Conservation (phyloP, 352 stramenopile species). For the Globisporangium radiosum region DNA sequence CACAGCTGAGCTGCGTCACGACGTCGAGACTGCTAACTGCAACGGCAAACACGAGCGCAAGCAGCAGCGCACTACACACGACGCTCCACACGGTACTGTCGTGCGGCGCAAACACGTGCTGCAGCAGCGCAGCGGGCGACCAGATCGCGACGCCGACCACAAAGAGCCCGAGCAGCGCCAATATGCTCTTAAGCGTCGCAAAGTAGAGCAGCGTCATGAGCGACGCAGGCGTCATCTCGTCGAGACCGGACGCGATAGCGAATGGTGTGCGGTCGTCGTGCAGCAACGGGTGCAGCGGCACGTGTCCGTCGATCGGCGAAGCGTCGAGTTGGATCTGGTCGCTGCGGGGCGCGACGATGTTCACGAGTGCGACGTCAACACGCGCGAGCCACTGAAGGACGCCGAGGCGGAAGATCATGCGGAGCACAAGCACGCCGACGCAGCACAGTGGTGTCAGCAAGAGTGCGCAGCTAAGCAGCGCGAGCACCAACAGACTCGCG, state of each 20-base stretch:
- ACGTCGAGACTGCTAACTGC: slow-evolving; percentile 12
- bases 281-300: slow-evolving; percentile 3
- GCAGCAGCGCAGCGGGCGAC: slow-evolving; percentile 1
- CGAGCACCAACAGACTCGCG: slow-evolving; percentile 5
- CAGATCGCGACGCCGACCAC: slow-evolving; percentile 7
- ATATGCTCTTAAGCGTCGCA: slow-evolving; percentile 16
- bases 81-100: background rate
- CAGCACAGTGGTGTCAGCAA: slow-evolving; percentile 16
- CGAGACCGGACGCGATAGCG: slow-evolving; percentile 9
- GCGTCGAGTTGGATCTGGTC: background rate
- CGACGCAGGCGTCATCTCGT: slow-evolving; percentile 8
- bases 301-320: background rate
- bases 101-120: background rate
- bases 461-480: slow-evolving; percentile 7
- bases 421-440: slow-evolving; percentile 16
- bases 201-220: slow-evolving; percentile 19
- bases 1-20: slow-evolving; percentile 6
- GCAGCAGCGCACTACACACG: background rate
- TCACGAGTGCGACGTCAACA: slow-evolving; percentile 15
- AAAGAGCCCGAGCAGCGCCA: slow-evolving; percentile 7
- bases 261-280: background rate
- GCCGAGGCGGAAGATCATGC: slow-evolving; percentile 12
- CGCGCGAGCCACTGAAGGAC: slow-evolving; percentile 12
- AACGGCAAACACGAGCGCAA: slow-evolving; percentile 12
- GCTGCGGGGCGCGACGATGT: slow-evolving; percentile 9